Conservation (phyloP, 2,329 filamentous ascomycete genomes). For the Neoscytalidium dimidiatum region DNA sequence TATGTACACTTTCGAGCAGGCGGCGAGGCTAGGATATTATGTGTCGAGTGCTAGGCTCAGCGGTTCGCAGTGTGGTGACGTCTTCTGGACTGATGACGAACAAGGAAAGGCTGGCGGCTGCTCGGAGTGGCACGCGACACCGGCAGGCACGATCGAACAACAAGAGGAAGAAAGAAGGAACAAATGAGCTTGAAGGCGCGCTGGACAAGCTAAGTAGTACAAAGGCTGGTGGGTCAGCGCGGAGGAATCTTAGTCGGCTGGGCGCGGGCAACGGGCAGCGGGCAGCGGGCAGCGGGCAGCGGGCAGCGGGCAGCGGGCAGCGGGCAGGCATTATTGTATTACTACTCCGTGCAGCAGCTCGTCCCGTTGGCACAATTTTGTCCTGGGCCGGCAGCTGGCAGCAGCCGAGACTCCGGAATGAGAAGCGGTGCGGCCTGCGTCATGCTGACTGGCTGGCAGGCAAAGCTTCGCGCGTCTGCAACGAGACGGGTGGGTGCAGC, state of each 20-base stretch:
- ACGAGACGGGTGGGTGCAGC: background rate
- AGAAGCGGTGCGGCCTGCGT: no score
- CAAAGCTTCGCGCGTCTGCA: background rate
- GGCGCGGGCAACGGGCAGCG: no score
- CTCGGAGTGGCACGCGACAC: conserved; percentile 2
- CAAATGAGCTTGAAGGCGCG: background rate
- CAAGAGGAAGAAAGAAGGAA: background rate
- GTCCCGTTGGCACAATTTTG: background rate
- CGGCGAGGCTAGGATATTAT: background rate
- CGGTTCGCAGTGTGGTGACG: background rate
- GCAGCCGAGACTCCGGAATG: background rate
- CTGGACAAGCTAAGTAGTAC: background rate
- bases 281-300: no score
- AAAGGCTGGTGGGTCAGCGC: background rate
- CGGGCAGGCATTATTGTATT: no score
- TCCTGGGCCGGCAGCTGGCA: background rate
- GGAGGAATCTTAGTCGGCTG: background rate
- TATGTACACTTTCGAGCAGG: background rate
- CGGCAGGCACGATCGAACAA: background rate
- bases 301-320: no score
- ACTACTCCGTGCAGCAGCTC: background rate
- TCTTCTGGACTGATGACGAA: background rate
- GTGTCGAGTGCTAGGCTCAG: background rate
- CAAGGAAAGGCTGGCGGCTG: background rate
- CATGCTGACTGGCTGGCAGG: background rate